A percentile compares a stretch with the other conserved stretches of the same genome.
Conservation (phyloP, 768 basidiomycete species). For the Boletus insuetus region DNA sequence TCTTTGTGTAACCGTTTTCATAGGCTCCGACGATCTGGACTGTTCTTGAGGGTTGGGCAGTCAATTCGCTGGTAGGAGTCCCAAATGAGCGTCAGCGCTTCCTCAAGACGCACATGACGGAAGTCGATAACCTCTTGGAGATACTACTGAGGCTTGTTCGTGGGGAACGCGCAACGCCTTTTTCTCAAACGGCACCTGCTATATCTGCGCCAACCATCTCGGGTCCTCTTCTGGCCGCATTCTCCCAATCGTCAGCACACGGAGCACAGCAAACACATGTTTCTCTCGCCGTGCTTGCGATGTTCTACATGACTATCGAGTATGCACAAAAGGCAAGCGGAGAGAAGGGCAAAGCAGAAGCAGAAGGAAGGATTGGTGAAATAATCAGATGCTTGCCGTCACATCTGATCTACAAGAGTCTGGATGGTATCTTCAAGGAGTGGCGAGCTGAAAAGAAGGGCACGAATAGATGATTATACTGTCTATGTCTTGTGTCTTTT, state of each 20-base stretch:
- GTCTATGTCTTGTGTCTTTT: neutral
- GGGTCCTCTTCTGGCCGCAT: conserved; percentile 68
- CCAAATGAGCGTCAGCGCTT: conserved; percentile 81
- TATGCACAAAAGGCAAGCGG: conserved; percentile 72
- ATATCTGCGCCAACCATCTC: conserved; percentile 62
- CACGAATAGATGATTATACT: conserved; percentile 27
- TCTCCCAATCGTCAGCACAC: conserved; percentile 75
- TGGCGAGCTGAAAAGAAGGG: conserved; percentile 85
- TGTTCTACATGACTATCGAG: conserved; percentile 82
- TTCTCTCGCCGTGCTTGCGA: conserved; percentile 86
- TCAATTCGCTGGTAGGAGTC: conserved; percentile 76
- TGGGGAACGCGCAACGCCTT: conserved; percentile 76
- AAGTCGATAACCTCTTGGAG: conserved; percentile 87
- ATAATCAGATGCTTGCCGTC: conserved; percentile 88
- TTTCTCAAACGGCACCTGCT: conserved; percentile 59
- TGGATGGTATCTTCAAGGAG: conserved; percentile 95
- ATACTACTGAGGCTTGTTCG: conserved; percentile 90
- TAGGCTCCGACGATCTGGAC: conserved; percentile 92
- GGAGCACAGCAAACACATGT: conserved; percentile 91
- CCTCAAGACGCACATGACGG: conserved; percentile 82
- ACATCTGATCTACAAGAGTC: conserved; percentile 82
- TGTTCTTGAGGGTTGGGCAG: conserved; percentile 86
- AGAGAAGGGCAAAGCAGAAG: conserved; percentile 66
- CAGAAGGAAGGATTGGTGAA: conserved; percentile 78
- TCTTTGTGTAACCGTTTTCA: conserved; percentile 2